phyloP scores from a whole-genome alignment of 2,329 filamentous ascomycete species.

The Calcarisporium arbuscula region DNA sequence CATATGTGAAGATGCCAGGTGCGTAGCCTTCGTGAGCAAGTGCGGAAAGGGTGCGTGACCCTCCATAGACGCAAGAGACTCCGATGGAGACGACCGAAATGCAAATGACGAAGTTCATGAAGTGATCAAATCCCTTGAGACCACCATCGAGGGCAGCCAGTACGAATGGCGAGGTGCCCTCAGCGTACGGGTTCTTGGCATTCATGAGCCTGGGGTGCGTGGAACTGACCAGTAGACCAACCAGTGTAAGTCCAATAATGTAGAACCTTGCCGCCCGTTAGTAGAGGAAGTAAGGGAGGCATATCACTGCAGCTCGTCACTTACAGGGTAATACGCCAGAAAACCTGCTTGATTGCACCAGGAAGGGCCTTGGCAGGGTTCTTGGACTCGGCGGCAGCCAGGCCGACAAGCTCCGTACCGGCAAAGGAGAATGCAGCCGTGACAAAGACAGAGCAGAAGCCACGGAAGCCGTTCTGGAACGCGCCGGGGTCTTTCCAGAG shows the following conservation, averaged over 20 bases:
- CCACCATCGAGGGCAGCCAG: constrained; percentile 41
- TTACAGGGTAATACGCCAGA: constrained; percentile 46
- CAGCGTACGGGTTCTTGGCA: constrained; percentile 36
- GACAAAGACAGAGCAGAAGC: constrained; percentile 63
- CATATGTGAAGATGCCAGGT: constrained; percentile 45
- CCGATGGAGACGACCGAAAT: constrained; percentile 49
- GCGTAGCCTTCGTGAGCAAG: constrained; percentile 51
- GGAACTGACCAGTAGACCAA: constrained; percentile 38
- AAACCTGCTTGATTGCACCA: constrained; percentile 71
- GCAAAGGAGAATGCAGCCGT: constrained; percentile 64
- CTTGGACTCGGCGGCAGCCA: constrained; percentile 61
- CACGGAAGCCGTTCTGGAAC: constrained; percentile 65
- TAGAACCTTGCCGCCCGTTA: constrained; percentile 30
- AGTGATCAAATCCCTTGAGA: constrained; percentile 39
- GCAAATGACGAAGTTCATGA: constrained; percentile 50
- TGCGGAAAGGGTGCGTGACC: constrained; percentile 49
- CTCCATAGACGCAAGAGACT: constrained; percentile 48
- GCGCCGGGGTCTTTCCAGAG: constrained; percentile 38
- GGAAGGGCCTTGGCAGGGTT: constrained; percentile 68
- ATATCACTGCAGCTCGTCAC: constrained; percentile 12
- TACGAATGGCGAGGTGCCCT: constrained; percentile 42
- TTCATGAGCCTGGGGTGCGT: constrained; percentile 38
- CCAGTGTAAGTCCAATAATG: constrained; percentile 41
- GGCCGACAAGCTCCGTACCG: constrained; percentile 62
- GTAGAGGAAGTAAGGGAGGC: constrained; percentile 10